Percentiles rank a stretch among this genome's conserved stretches.
Evolutionary conservation across 2,329 filamentous ascomycete genomes (phyloP).

Genomic region (Sporothrix globosa): DNA sequence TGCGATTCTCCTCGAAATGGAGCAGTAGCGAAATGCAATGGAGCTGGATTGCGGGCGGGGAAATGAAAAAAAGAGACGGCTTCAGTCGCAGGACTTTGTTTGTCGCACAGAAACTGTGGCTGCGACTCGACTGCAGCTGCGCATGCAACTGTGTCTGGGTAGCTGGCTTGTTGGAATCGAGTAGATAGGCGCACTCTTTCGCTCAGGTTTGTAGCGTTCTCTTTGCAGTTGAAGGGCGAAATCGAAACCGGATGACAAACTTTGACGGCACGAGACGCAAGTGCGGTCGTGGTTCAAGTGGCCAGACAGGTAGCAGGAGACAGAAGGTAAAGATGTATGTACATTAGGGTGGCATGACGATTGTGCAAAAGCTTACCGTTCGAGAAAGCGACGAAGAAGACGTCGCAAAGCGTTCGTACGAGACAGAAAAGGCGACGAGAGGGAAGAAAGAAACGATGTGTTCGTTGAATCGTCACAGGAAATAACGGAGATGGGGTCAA

Average conservation of each 20-base stretch:
- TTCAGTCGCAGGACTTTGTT: neutral
- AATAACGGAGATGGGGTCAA: neutral
- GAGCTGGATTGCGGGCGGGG: too few species aligned
- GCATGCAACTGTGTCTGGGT: conserved; percentile 13
- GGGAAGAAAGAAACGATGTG: neutral
- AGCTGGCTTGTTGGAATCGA: neutral
- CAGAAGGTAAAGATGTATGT: neutral
- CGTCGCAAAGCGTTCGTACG: neutral
- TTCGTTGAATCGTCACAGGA: neutral
- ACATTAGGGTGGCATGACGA: neutral
- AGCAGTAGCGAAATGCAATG: too few species aligned
- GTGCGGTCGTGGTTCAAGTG: neutral
- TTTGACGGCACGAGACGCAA: neutral
- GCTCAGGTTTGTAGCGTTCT: too few species aligned
- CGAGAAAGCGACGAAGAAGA: neutral
- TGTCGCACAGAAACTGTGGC: neutral
- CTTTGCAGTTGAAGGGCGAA: neutral
- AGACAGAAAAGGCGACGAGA: neutral
- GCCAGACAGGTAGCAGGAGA: neutral
- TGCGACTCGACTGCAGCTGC: neutral
- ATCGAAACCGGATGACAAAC: neutral
- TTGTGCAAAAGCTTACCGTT: conserved; percentile 14
- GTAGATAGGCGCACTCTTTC: neutral
- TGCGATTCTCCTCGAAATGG: neutral
- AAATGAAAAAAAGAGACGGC: neutral